Percentiles rank a stretch among this genome's conserved stretches.
phyloP scores from a whole-genome alignment of 305 asterid species.

The Fraxinus sp. region DNA sequence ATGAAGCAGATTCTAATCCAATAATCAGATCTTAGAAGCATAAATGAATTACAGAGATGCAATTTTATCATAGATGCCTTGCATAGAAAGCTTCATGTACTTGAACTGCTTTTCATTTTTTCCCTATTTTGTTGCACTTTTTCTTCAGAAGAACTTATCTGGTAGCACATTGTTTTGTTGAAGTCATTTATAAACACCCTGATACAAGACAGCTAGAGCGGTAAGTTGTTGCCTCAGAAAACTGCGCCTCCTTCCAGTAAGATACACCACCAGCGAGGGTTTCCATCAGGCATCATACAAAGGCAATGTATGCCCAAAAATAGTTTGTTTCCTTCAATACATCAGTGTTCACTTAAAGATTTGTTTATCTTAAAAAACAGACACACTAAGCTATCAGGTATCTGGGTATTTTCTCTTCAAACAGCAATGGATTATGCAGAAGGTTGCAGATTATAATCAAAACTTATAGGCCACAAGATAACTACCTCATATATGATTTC shows the following conservation, averaged over 20 bases:
- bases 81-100: not conserved
- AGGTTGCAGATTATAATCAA: not conserved
- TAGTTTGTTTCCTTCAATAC: conserved; percentile 4
- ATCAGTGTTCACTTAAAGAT: not conserved
- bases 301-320: not conserved
- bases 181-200: not conserved
- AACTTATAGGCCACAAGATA: conserved; percentile 7
- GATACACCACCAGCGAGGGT: not conserved
- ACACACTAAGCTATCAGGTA: not conserved
- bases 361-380: not conserved
- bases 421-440: not conserved
- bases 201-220: not conserved
- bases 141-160: not conserved
- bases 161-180: not conserved
- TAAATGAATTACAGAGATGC: not conserved
- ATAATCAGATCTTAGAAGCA: not conserved
- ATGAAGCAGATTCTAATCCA: not conserved
- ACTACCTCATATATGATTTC: conserved; percentile 81
- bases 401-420: not conserved
- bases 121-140: not conserved
- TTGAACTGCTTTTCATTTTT: not conserved
- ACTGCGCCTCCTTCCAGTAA: not conserved
- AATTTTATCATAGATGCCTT: not conserved
- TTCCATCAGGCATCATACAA: not conserved
- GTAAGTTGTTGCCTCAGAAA: not conserved